Evolutionary conservation across 177 flowering plant species (phyloP), one percentile per base, ranked within the genome.

Genomic region (Vitis hybrid): DNA sequence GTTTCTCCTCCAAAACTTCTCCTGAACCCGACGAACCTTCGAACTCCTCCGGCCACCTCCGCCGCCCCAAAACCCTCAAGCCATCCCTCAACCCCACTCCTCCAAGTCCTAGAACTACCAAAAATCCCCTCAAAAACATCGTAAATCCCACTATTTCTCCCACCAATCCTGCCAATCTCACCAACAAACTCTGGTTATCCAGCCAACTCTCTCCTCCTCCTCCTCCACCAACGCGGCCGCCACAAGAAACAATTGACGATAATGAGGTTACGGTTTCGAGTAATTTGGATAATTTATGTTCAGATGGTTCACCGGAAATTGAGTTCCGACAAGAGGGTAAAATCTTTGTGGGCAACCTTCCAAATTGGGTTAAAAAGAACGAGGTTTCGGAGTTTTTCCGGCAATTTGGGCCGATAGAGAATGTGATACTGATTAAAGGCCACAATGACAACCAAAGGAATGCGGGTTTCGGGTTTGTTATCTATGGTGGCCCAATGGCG

Each of bases 321-420:
- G 88, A 81, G 57, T 88, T 85, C 65, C 79, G 89, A 51, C 88
- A 93, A 68, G 80, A 82, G 55, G 99, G 97, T 3, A 91, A 91
- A 64, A 83, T 95, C 6, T 95, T 95, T 65, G 89, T 95, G 2
- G 99, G 99, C 20, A 95, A 95, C 65, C 75, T 95, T 10, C 99
- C 98, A 0, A 67, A 77, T 15, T 91, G 98, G 98, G 82, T 87
- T 5, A 89, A 95, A 79, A 90, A 93, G 64, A 74, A 76, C 30
- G 82, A 93, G 70, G 77, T 95, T 0, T 78, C 85, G 1, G 94
- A 91, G 66, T 88, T 89, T 68, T 93, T 95, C 59, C 82, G 97
- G 58, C 99, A 93, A 57, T 93, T 93, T 17, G 98, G 99, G 60
- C 93, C 94, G 4, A 82, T 95, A 32, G 79, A 84, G 81, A 87